Evolutionary conservation across 805 yeast species (phyloP).

Genomic region (Brettanomyces bruxellensis): DNA sequence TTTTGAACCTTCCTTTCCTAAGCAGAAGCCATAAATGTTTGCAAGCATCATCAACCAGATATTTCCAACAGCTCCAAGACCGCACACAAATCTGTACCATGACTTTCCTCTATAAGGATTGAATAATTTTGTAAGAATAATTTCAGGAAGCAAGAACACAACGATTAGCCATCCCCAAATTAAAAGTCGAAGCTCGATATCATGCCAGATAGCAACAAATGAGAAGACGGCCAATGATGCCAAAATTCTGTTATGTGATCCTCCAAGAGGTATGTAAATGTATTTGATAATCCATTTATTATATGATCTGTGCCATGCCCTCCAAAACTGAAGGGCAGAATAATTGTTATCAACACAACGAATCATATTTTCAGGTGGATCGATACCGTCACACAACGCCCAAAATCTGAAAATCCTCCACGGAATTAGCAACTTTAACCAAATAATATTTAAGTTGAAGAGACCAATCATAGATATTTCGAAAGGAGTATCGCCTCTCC

Average conservation of each 20-base stretch:
- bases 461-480: constrained; percentile 92
- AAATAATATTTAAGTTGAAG: constrained; percentile 81
- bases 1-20: constrained; percentile 79
- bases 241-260: constrained; percentile 58
- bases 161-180: constrained; percentile 97
- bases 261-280: constrained; percentile 88
- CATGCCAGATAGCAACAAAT: constrained; percentile 98
- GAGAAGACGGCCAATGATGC: constrained; percentile 83
- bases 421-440: constrained; percentile 89
- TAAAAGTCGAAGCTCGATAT: constrained; percentile 74
- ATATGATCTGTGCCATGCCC: constrained; percentile 96
- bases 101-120: constrained; percentile 27
- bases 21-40: constrained; percentile 87
- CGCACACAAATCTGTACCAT: constrained; percentile 81
- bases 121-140: constrained; percentile 44
- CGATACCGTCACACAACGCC: constrained; percentile 87
- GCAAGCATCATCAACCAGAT: constrained; percentile 99
- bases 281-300: constrained; percentile 87
- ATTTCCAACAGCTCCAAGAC: constrained; percentile 78
- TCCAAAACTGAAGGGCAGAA: constrained; percentile 93
- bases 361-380: constrained; percentile 96
- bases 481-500: constrained; percentile 84
- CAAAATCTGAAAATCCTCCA: constrained; percentile 95
- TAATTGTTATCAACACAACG: constrained; percentile 92
- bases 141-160: constrained; percentile 79